Evolutionary conservation across 2,329 filamentous ascomycete species (phyloP), one percentile per base, ranked within the genome.

Genomic region (Parascedosporium putredinis): DNA sequence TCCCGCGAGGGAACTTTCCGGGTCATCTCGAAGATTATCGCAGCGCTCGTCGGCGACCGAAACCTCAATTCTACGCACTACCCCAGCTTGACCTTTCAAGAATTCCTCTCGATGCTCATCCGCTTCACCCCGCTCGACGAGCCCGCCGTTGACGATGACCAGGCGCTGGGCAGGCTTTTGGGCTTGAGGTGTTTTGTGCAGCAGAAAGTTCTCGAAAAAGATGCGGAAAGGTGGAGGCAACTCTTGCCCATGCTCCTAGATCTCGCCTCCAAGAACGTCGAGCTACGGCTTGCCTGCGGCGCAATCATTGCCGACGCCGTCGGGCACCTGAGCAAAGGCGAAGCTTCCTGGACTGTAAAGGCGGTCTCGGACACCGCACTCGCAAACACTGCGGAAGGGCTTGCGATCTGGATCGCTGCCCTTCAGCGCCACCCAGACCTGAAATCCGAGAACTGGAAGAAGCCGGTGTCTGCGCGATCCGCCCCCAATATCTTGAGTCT

Each of bases 1-100:
- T 88, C 91, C 18, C 78, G 93, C 24, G 70, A 93, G 48, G 93
- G 93, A 3, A 96, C 94, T 64, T 95, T 88, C 48, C 75, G 96
- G 50, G 90, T 91, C 0, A 70, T 97, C 56, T 84, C 88, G 0
- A 90, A 96, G 65, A 70, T 94, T 5, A 63, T 95, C 38, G 74
- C 78, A 3, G 80, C 90, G 59, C 67, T 90, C 4, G 85, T 85
- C 58, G 78, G 78, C 1, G 58, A 69, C 12, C 65, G 71, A 36
- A 60, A 68, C 5, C 60, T 75, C 14, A 64, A 67, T 8, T 58
- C 65, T 29, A 62, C 68, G 5, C 75, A 70, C 55, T 83, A 81
- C 56, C 53, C 67, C 2, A 71, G 67, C 9, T 60, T 81, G 50
- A 73, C 72, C 0, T 83, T 83, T 55, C 73, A 80, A 18, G 74